Conservation (phyloP, 2,329 filamentous ascomycete genomes). For the Paracorniculantispora psalliotae region DNA sequence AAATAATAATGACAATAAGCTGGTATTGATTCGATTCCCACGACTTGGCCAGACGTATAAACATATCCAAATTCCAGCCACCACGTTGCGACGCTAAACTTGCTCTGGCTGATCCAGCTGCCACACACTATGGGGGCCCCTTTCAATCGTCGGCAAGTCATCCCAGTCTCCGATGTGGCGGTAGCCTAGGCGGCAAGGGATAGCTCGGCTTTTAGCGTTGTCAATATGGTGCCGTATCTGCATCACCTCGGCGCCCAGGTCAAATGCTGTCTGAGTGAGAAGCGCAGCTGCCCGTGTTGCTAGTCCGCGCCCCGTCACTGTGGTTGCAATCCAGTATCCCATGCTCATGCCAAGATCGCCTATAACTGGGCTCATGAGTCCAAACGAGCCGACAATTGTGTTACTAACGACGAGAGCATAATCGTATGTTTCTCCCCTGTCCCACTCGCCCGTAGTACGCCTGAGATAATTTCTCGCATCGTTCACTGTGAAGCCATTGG, state of each 20-base stretch:
- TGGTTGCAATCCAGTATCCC: slow-evolving; percentile 18
- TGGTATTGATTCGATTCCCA: no score
- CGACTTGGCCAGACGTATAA: no score
- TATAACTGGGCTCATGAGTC: not conserved
- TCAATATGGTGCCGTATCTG: slow-evolving; percentile 13
- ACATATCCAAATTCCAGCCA: no score
- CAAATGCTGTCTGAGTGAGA: slow-evolving; percentile 13
- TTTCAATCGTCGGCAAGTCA: not conserved
- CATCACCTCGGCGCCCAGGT: slow-evolving; percentile 11
- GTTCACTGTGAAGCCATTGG: no score
- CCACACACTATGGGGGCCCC: not conserved
- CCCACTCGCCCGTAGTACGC: no score
- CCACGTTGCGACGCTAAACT: no score
- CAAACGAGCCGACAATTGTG: no score
- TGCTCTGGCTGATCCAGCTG: no score
- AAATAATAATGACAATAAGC: no score
- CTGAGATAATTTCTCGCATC: no score
- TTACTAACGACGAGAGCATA: no score
- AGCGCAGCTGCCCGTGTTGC: slow-evolving; percentile 15
- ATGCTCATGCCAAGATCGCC: slow-evolving; percentile 11
- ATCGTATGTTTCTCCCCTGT: no score
- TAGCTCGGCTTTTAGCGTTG: slow-evolving; percentile 12
- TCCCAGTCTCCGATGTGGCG: not conserved
- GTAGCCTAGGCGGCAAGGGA: slow-evolving; percentile 14
- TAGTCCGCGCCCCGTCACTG: slow-evolving; percentile 15